These are phyloP conservation scores for Neurospora sp. DNA, from an alignment of 495 filamentous ascomycete genomes.

Conservation along the genomic window DNA sequence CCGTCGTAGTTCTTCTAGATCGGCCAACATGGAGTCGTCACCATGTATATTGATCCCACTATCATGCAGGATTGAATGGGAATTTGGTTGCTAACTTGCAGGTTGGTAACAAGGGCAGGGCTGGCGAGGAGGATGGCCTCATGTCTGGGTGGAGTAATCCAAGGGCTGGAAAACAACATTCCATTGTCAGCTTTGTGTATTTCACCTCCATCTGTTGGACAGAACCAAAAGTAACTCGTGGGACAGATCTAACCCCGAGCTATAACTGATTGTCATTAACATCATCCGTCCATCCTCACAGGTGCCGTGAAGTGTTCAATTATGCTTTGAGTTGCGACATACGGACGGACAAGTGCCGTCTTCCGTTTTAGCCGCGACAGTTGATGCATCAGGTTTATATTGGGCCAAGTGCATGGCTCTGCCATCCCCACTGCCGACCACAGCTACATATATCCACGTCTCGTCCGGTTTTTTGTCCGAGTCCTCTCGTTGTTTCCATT, in stretches of 20 bases:
- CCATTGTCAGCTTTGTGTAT: neutral
- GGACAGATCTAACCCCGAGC: neutral
- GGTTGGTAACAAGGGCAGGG: slow-evolving; percentile 30
- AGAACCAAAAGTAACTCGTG: neutral
- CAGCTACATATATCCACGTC: neutral
- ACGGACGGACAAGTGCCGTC: neutral
- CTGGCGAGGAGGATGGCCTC: slow-evolving; percentile 36
- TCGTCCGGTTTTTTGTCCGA: neutral
- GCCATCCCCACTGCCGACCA: neutral
- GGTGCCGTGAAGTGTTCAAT: neutral
- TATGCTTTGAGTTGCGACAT: neutral
- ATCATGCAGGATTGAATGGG: too few species aligned
- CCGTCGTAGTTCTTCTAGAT: too few species aligned
- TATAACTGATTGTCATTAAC: neutral
- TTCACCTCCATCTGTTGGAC: neutral
- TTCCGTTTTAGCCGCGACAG: neutral
- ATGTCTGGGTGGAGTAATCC: slow-evolving; percentile 35
- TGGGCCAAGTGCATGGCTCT: neutral
- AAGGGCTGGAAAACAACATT: neutral
- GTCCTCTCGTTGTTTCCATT: neutral
- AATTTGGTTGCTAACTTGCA: slow-evolving; percentile 32
- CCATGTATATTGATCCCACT: too few species aligned
- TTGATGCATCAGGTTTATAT: neutral
- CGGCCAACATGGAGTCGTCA: too few species aligned
- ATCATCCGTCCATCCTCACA: neutral